Base-by-base conservation (phyloP, 768 basidiomycete species). In the Kwoniella shandongensis region DNA sequence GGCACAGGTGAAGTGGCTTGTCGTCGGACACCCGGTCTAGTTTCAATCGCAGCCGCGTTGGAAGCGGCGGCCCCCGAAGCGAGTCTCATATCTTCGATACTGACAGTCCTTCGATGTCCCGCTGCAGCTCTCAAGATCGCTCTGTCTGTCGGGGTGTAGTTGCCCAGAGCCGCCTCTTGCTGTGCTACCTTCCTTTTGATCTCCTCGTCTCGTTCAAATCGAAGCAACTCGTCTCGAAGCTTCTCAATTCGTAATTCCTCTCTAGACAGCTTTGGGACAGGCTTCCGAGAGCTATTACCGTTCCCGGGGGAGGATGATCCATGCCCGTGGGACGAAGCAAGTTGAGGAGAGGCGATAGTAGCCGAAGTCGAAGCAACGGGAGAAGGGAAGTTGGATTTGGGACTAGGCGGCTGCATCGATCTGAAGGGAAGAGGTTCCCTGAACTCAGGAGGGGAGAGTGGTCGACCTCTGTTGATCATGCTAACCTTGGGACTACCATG, bases 391-490 rank as follows among this genome's bases (percentile, higher is more conserved):
- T 42, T 32, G 12, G 45, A 57, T 38, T 57, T 57, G n/a, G 56
- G 56, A 27, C 47, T 50, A 18, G 54, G 49, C 13, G 49, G 48
- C 27, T 57, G 56, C 20, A 23, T 18, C 3, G 32, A 4, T 25
- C 44, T 39, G 53, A 49, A 59, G 26, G 59, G 56, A 44, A 61
- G 51, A 10, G 51, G 48, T 18, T 58, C 56, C 13, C 40, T 51
- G 51, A 56, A 71, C 26, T 67, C 63, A 3, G 67, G 63, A 8
- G 67, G 50, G 12, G 65, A 54, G 18, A 68, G 47, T 6, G 70
- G 70, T 56, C 70, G 49, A 20, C 65, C 65, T 4, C 67, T 59
- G 54, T 72, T 57, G 39, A 72, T 60, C 4, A 69, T 54, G 35
- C 57, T 63, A 12, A 23, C 6, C 30, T 23, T 18, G 52, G 15